Conservation (phyloP, 2,329 filamentous ascomycete species). For the Fusarium tupiense region DNA sequence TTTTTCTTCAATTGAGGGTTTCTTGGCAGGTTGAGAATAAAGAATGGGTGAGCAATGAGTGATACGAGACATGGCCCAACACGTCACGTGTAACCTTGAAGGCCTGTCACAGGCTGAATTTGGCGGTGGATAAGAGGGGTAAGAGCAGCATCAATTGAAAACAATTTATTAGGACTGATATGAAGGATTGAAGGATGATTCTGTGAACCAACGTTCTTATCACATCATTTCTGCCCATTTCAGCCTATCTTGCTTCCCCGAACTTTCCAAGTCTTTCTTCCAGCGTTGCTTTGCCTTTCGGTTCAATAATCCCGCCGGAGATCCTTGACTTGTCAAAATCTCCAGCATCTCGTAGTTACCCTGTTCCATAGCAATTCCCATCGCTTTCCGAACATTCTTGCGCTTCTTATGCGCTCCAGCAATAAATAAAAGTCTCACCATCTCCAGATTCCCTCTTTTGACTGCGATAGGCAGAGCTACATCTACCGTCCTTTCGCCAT, state of each 20-base stretch:
- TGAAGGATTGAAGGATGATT: neutral
- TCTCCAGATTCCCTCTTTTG: neutral
- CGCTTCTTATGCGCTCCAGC: neutral
- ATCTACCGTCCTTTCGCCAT: neutral
- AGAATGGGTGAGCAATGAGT: neutral
- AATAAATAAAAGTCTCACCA: neutral
- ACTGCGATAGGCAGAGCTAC: neutral
- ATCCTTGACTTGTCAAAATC: neutral
- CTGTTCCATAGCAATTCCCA: neutral
- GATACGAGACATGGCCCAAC: neutral
- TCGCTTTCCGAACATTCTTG: neutral
- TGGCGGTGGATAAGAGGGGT: neutral
- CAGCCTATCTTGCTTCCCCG: neutral
- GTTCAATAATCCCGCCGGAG: neutral
- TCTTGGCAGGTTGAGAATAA: neutral
- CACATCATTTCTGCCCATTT: neutral
- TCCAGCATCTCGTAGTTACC: neutral
- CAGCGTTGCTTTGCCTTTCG: neutral
- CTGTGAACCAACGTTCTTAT: neutral
- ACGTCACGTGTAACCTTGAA: neutral
- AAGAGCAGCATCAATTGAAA: neutral
- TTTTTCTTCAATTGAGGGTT: too few relatives aligned
- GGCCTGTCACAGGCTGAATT: neutral
- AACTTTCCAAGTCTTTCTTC: neutral
- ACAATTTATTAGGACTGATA: too few relatives aligned